Percentiles rank a stretch among this genome's conserved stretches.
Evolutionary conservation across 768 basidiomycete genomes (phyloP).

Genomic region (Tylopilus subfusipes): DNA sequence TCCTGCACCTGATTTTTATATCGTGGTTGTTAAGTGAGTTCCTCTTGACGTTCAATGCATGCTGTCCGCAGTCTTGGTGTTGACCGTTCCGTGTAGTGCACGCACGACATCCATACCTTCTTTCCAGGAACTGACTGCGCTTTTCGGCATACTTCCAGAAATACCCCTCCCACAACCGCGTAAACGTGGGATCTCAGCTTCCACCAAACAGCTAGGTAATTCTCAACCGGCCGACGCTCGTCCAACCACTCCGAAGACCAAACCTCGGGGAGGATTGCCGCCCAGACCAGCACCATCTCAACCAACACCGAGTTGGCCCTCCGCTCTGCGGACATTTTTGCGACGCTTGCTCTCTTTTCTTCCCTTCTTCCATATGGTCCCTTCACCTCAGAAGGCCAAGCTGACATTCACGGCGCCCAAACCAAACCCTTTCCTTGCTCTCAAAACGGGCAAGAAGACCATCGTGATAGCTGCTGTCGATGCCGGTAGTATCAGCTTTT

Average conservation of each 20-base stretch:
- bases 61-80: not conserved
- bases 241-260: conserved; percentile 1
- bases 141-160: conserved; percentile 68
- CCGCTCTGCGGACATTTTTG: not conserved
- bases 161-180: conserved; percentile 61
- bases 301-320: not conserved
- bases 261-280: conserved; percentile 3
- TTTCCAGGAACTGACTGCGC: conserved; percentile 65
- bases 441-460: conserved; percentile 82
- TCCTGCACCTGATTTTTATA: conserved; percentile 77
- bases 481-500: conserved; percentile 82
- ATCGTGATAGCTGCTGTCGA: conserved; percentile 88
- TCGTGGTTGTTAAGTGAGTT: conserved; percentile 82
- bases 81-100: conserved; percentile 49
- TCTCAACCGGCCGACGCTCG: not conserved
- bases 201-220: conserved; percentile 2
- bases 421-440: conserved; percentile 71
- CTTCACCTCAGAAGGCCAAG: conserved; percentile 24
- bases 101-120: conserved; percentile 80
- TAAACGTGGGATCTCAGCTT: conserved; percentile 20
- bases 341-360: conserved; percentile 6
- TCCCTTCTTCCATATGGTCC: not conserved
- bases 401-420: conserved; percentile 32
- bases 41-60: not conserved
- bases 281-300: not conserved